These are phyloP conservation scores for Cyclostephanos invisitatus DNA, from an alignment of 108 stramenopile genomes.

Conservation along the genomic window DNA sequence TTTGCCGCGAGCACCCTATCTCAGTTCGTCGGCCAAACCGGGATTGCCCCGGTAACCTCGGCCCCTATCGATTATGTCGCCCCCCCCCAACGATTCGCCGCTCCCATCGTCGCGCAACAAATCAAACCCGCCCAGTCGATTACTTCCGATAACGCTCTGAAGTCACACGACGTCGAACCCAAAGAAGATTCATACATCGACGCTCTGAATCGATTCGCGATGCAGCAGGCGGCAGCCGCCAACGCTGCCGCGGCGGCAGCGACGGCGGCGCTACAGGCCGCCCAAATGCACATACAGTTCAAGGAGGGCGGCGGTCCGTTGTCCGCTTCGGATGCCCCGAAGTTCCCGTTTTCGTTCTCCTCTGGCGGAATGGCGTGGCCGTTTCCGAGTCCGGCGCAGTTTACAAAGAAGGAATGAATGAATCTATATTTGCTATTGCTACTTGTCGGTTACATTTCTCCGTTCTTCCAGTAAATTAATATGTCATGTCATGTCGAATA, in stretches of 20 bases:
- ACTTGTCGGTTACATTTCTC: too few species aligned
- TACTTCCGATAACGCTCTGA: neutral
- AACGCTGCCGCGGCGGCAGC: conserved; percentile 41
- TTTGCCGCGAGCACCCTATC: conserved; percentile 32
- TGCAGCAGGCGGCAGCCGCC: conserved; percentile 37
- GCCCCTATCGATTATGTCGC: neutral
- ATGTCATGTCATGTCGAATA: too few species aligned
- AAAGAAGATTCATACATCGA: conserved; percentile 21
- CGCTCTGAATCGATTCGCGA: conserved; percentile 31
- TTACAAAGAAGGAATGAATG: neutral
- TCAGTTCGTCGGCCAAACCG: conserved; percentile 10
- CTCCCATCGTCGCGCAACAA: neutral
- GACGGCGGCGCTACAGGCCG: conserved; percentile 26
- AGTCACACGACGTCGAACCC: neutral
- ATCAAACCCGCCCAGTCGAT: neutral
- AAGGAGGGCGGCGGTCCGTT: conserved; percentile 11
- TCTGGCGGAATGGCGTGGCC: neutral
- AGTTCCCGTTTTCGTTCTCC: neutral
- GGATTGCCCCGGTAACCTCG: neutral
- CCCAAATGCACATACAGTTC: conserved; percentile 30
- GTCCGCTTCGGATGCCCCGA: neutral
- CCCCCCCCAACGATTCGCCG: neutral
- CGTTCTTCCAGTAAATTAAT: too few species aligned
- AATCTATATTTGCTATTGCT: too few species aligned
- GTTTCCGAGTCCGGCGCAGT: neutral